Evolutionary conservation across 2,329 filamentous ascomycete genomes (phyloP).

Genomic region (Tolypocladium inflatum): DNA sequence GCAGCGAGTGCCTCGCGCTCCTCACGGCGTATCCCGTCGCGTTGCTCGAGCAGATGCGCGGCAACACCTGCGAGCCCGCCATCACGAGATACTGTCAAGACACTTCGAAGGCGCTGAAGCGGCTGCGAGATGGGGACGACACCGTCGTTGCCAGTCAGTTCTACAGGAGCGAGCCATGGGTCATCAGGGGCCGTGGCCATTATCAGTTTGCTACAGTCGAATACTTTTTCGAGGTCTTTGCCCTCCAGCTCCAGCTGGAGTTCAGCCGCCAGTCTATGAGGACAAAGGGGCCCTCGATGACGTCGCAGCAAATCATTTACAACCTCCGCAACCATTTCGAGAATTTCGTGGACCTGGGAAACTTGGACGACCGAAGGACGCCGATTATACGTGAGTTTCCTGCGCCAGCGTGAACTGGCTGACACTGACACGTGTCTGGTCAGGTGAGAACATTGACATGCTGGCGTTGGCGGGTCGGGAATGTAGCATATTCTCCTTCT

Average conservation of each 20-base stretch:
- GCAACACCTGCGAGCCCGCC: conserved; percentile 14
- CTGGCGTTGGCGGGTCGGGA: conserved; percentile 11
- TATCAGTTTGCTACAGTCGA: conserved; percentile 5
- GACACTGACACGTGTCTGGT: neutral
- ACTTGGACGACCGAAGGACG: conserved; percentile 8
- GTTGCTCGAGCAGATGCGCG: conserved; percentile 12
- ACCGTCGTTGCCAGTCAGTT: neutral
- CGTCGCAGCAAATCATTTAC: conserved; percentile 14
- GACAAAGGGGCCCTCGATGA: conserved; percentile 6
- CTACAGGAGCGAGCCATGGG: neutral
- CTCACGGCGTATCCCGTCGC: conserved; percentile 15
- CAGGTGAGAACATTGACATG: conserved; percentile 16
- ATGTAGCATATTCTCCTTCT: conserved; percentile 7
- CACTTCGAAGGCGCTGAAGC: conserved; percentile 8
- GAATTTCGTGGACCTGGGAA: conserved; percentile 11
- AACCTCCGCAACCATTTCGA: conserved; percentile 16
- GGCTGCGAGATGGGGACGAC: conserved; percentile 6
- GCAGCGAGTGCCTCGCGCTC: conserved; percentile 16
- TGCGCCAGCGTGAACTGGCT: no score
- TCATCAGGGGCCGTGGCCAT: neutral
- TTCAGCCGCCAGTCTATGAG: conserved; percentile 6
- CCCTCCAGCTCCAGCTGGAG: conserved; percentile 14
- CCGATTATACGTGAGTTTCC: conserved; percentile 13
- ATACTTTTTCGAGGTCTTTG: conserved; percentile 17
- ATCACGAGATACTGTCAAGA: conserved; percentile 13